Conservation (phyloP, 129 eudicot species). For the Saposhnikovia divaricata region DNA sequence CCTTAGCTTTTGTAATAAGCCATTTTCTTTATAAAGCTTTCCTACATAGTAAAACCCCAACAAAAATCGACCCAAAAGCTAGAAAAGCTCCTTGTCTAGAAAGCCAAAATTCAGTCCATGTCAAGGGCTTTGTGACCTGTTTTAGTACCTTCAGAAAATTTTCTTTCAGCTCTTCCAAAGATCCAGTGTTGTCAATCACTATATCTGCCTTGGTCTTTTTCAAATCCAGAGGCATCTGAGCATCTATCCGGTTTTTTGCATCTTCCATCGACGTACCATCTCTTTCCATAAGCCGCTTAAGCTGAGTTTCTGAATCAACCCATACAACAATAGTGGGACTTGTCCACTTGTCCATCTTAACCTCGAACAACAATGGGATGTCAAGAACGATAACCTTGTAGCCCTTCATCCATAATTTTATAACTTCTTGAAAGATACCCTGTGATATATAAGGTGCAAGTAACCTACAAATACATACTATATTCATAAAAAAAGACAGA, state of each 20-base stretch:
- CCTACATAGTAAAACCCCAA: conserved; percentile 49
- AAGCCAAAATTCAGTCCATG: conserved; percentile 86
- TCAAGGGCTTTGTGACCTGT: conserved; percentile 67
- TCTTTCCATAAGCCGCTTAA: conserved; percentile 63
- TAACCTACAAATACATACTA: conserved; percentile 40
- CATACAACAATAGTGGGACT: conserved; percentile 82
- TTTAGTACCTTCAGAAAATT: conserved; percentile 43
- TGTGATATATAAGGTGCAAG: conserved; percentile 84
- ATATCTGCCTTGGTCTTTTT: conserved; percentile 71
- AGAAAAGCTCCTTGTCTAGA: conserved; percentile 72
- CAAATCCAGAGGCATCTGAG: conserved; percentile 80
- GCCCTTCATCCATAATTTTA: conserved; percentile 87
- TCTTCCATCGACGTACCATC: conserved; percentile 70
- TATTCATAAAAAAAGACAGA: not conserved
- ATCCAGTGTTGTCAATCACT: conserved; percentile 72
- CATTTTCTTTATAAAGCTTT: conserved; percentile 14
- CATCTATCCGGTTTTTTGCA: conserved; percentile 72
- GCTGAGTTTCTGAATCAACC: conserved; percentile 84
- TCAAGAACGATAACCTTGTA: conserved; percentile 62
- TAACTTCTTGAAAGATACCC: conserved; percentile 64
- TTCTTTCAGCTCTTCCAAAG: conserved; percentile 60
- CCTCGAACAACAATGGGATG: conserved; percentile 78
- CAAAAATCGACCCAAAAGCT: conserved; percentile 40
- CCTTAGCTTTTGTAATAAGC: not conserved
- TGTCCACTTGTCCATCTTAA: conserved; percentile 83